These are phyloP conservation scores for Solanum dulcamara DNA, from an alignment of 257 asterid species.

Conservation along the genomic window DNA sequence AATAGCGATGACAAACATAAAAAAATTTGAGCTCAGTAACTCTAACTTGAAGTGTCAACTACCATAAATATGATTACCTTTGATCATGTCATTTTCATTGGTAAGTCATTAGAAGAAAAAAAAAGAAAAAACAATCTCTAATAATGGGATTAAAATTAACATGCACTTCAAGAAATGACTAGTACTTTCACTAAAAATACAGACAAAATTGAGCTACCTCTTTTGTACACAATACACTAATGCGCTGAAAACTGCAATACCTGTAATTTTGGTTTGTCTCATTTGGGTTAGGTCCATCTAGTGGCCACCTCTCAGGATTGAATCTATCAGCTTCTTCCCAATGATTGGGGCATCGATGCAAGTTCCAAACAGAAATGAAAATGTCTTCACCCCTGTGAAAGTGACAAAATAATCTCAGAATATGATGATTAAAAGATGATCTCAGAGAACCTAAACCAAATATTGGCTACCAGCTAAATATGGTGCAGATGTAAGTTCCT, in stretches of 20 bases:
- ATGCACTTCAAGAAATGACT: not conserved
- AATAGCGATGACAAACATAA: not conserved
- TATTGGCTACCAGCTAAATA: not conserved
- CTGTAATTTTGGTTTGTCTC: conserved; percentile 96
- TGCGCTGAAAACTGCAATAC: conserved; percentile 20
- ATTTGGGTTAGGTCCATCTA: conserved; percentile 93
- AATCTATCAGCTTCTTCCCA: conserved; percentile 92
- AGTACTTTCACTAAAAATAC: not conserved
- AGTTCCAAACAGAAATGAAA: conserved; percentile 93
- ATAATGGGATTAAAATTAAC: not conserved
- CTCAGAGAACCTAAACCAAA: not conserved
- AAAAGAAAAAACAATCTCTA: not conserved
- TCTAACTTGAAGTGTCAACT: not conserved
- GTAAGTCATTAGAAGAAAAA: not conserved
- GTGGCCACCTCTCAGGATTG: conserved; percentile 94
- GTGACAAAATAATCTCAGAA: not conserved
- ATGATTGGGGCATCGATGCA: conserved; percentile 66
- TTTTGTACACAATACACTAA: not conserved
- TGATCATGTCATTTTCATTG: not conserved
- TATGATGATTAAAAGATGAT: not conserved
- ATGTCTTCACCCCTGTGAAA: conserved; percentile 76
- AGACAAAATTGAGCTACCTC: not conserved
- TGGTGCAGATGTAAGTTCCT: not conserved
- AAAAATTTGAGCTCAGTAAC: not conserved
- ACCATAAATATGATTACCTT: not conserved